phyloP scores from a whole-genome alignment of 768 basidiomycete genomes.

The Boletus reticulatus region DNA sequence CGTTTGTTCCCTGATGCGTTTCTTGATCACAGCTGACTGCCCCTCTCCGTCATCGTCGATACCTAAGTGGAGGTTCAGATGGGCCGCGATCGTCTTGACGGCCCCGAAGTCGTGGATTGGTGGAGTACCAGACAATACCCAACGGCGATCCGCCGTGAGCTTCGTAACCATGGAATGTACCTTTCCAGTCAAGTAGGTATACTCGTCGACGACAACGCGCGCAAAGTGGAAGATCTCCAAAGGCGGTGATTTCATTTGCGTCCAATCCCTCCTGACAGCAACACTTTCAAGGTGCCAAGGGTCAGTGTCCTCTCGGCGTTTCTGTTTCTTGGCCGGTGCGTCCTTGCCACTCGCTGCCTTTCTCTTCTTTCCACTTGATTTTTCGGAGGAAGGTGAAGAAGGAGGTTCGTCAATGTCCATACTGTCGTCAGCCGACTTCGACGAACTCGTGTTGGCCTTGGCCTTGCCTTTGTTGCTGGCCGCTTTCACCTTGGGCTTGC shows the following conservation, averaged over 20 bases:
- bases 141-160: slow-evolving; percentile 74
- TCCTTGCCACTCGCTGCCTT: slow-evolving; percentile 36
- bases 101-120: slow-evolving; percentile 89
- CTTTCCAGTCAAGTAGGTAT: slow-evolving; percentile 86
- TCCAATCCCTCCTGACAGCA: slow-evolving; percentile 71
- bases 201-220: slow-evolving; percentile 90
- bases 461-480: slow-evolving; percentile 20
- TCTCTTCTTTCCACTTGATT: slow-evolving; percentile 43
- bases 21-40: slow-evolving; percentile 71
- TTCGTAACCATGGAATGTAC: slow-evolving; percentile 75
- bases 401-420: slow-evolving; percentile 60
- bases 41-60: slow-evolving; percentile 88
- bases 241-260: slow-evolving; percentile 75
- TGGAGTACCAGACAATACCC: slow-evolving; percentile 97
- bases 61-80: slow-evolving; percentile 88
- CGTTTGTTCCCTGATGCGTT: slow-evolving; percentile 80
- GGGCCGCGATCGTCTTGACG: slow-evolving; percentile 86
- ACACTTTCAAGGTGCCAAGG: slow-evolving; percentile 73
- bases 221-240: slow-evolving; percentile 92
- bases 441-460: slow-evolving; percentile 26
- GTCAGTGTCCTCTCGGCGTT: slow-evolving; percentile 61
- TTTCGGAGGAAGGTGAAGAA: slow-evolving; percentile 33
- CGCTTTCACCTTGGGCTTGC: slow-evolving; percentile 22
- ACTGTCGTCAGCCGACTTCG: slow-evolving; percentile 38
- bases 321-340: slow-evolving; percentile 51